Evolutionary conservation across 1,284 basidiomycete genomes (phyloP).

Genomic region (Pseudozyma thailandica): DNA sequence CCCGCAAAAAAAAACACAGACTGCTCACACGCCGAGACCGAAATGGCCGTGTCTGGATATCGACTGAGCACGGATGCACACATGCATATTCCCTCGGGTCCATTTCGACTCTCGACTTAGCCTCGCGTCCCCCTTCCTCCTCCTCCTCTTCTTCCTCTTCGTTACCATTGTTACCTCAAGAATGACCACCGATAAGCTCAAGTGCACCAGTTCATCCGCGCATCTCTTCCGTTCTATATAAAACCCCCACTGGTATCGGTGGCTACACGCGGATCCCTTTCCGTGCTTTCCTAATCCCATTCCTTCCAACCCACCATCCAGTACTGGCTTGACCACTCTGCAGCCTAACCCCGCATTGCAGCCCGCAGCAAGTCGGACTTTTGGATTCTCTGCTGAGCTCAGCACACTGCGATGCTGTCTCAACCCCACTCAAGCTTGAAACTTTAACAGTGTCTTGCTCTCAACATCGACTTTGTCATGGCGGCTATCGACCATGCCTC

Average conservation of each 20-base stretch:
- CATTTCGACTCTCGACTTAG: too few relatives aligned
- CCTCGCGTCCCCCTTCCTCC: not conserved
- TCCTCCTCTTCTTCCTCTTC: not conserved
- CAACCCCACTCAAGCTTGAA: not conserved
- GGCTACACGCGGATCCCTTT: slow-evolving; percentile 9
- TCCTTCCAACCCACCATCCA: not conserved
- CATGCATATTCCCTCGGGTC: too few relatives aligned
- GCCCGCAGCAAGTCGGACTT: too few relatives aligned
- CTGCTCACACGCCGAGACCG: too few relatives aligned
- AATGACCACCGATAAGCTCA: not conserved
- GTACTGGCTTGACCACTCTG: too few relatives aligned
- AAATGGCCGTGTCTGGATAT: too few relatives aligned
- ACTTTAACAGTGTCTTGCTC: not conserved
- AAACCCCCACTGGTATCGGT: slow-evolving; percentile 8
- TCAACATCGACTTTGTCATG: not conserved
- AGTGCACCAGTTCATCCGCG: slow-evolving; percentile 16
- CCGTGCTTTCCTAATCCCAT: slow-evolving; percentile 1
- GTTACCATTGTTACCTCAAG: too few relatives aligned
- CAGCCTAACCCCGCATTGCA: too few relatives aligned
- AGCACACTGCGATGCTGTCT: slow-evolving; percentile 8
- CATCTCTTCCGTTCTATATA: slow-evolving; percentile 32
- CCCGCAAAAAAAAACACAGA: too few relatives aligned
- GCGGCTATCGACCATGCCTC: slow-evolving; percentile 2
- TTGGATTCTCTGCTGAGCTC: slow-evolving; percentile 6
- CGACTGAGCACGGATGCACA: too few relatives aligned